phyloP scores from a whole-genome alignment of 352 stramenopile genomes.

The Pythium rishiriense region DNA sequence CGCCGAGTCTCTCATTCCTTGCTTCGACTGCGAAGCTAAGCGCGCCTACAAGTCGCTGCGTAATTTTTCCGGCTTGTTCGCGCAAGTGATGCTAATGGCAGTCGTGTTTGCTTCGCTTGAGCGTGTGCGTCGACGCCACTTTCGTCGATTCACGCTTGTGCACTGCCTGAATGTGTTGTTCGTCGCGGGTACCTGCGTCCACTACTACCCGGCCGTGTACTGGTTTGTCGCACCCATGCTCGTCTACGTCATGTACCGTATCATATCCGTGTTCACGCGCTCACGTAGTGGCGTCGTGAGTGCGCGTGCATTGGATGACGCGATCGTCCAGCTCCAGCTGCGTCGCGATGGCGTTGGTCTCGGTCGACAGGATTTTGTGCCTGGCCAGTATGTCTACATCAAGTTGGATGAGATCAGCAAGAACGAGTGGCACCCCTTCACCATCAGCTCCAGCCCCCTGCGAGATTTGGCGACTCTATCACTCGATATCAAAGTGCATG shows the following conservation, averaged over 20 bases:
- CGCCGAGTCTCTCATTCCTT: constrained; percentile 54
- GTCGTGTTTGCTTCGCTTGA: constrained; percentile 53
- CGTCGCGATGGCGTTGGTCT: constrained; percentile 28
- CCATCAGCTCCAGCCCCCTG: constrained; percentile 65
- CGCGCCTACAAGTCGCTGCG: constrained; percentile 51
- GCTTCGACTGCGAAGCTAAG: constrained; percentile 43
- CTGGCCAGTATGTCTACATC: constrained; percentile 76
- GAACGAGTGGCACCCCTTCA: constrained; percentile 75
- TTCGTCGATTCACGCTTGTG: constrained; percentile 53
- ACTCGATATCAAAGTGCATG: constrained; percentile 65
- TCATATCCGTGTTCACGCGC: constrained; percentile 42
- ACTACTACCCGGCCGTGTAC: constrained; percentile 66
- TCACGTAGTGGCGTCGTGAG: constrained; percentile 14
- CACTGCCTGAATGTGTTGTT: constrained; percentile 56
- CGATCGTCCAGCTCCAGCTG: constrained; percentile 61
- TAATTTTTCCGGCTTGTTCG: constrained; percentile 65
- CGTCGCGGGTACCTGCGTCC: constrained; percentile 48
- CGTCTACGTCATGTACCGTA: constrained; percentile 62
- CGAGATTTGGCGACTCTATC: constrained; percentile 40
- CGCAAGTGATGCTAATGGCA: constrained; percentile 40
- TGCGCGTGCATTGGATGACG: constrained; percentile 33
- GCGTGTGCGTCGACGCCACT: constrained; percentile 48
- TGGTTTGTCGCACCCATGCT: constrained; percentile 60
- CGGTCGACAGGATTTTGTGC: constrained; percentile 34
- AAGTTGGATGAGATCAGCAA: constrained; percentile 51